These are phyloP conservation scores for Lycium ferocissimum DNA, from an alignment of 257 asterid species.

Conservation along the genomic window DNA sequence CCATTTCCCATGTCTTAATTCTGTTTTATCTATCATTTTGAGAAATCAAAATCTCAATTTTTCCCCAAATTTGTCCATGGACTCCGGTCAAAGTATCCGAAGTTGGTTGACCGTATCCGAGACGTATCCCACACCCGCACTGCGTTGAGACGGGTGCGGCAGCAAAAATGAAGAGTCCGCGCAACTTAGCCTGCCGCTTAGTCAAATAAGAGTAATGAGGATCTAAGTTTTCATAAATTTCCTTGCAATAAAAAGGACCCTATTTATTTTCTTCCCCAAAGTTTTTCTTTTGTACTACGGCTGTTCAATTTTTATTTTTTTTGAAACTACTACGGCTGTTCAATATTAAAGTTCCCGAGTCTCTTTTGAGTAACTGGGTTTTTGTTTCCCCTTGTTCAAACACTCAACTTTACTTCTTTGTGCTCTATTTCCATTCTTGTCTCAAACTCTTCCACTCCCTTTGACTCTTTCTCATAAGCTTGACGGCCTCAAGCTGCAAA, in stretches of 20 bases:
- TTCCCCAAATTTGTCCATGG: too few species aligned
- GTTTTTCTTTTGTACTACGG: background rate
- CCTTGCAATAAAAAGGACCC: background rate
- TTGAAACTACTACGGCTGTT: too few species aligned
- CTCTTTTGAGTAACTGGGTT: background rate
- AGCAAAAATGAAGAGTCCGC: too few species aligned
- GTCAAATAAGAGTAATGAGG: background rate
- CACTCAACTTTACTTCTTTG: conserved; percentile 11
- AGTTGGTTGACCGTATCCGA: too few species aligned
- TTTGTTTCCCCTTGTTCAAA: background rate
- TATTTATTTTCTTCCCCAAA: background rate
- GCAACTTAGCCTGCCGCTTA: background rate
- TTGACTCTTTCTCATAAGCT: background rate
- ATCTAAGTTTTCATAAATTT: background rate
- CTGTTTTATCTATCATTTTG: too few species aligned
- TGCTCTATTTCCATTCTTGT: conserved; percentile 17
- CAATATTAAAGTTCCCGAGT: background rate
- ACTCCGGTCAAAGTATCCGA: too few species aligned
- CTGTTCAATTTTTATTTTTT: too few species aligned
- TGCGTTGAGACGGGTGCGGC: too few species aligned
- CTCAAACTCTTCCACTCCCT: background rate
- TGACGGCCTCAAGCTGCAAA: background rate
- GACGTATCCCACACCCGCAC: too few species aligned
- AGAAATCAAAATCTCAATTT: too few species aligned
- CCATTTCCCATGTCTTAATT: too few species aligned